Evolutionary conservation across 768 basidiomycete genomes (phyloP).

Genomic region (Ramaria sp.): DNA sequence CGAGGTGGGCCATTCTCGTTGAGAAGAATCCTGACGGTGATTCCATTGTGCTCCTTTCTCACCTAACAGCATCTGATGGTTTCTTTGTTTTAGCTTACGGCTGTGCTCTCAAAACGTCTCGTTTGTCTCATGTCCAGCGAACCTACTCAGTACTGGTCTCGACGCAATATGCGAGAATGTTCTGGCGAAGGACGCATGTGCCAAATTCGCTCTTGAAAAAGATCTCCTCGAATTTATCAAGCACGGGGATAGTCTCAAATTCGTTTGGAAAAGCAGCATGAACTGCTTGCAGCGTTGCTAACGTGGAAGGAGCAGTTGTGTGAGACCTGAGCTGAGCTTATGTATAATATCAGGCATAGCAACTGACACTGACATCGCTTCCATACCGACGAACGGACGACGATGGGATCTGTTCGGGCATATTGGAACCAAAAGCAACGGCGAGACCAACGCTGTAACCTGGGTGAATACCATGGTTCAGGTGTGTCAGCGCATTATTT

Average conservation of each 20-base stretch:
- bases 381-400: no score
- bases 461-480: constrained; percentile 44
- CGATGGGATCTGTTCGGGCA: constrained; percentile 50
- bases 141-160: constrained; percentile 40
- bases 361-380: no score
- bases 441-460: constrained; percentile 42
- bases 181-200: constrained; percentile 41
- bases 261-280: no score
- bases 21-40: constrained; percentile 36
- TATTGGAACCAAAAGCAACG: constrained; percentile 32
- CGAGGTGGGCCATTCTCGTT: constrained; percentile 41
- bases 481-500: not conserved
- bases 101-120: constrained; percentile 43
- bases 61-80: not conserved
- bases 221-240: constrained; percentile 50
- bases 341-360: no score
- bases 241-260: constrained; percentile 38
- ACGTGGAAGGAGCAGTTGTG: no score
- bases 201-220: constrained; percentile 38
- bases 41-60: constrained; percentile 14
- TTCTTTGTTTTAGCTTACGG: constrained; percentile 25
- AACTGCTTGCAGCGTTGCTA: no score
- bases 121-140: constrained; percentile 37
- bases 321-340: no score
- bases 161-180: constrained; percentile 26